Base-by-base conservation (phyloP, 2,329 filamentous ascomycete species). In the Sporothrix phasma region DNA sequence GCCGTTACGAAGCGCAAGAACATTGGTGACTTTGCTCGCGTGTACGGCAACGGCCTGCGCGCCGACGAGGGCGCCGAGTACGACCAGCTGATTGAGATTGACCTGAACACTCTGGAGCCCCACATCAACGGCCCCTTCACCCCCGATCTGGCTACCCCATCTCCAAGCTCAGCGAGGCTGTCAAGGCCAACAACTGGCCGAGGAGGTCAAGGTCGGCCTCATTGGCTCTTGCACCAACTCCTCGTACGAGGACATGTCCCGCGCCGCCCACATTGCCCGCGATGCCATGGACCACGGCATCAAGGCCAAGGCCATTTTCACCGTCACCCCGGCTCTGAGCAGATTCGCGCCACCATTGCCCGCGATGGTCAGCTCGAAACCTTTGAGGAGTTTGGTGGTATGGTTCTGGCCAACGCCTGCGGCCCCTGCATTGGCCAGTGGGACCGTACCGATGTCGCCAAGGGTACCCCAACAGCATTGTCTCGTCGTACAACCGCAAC, bases 401-500 rank as follows among this genome's bases (percentile, higher is more conserved):
- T 96, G 73, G 90, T 97, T 69, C 84, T 99, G 60, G 93, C 93
- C 72, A 97, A 97, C 76, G 93, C 94, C 68, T 97, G 94, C 75
- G 93, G 89, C 71, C 89, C 89, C 70, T 94, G 90, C 80, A 92
- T 95, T 76, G 92, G 90, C 66, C 93, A 97, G 79, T 97, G 94
- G 94, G 92, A 97, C 74, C 89, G 94, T 70, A 82, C 81, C 69
- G 93, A 97, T 71, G 91, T 97, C 64, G 89, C 92, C 84, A 97
- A 97, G 86, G 93, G 93, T 70, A 87, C 90, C 81, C 92, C 73
- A 99, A 99, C 87, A 95, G 92, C 6, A 99, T 99, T 76, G 82
- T 99, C 75, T 97, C 92, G 54, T 97, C 94, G 31, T 99, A 97
- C 88, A 99, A 99, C 88, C 92, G 94, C 79, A 97, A 99, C 87